Evolutionary conservation across 2,329 filamentous ascomycete genomes (phyloP), one percentile per base, ranked within the genome.

Genomic region (Trichoderma koningii): DNA sequence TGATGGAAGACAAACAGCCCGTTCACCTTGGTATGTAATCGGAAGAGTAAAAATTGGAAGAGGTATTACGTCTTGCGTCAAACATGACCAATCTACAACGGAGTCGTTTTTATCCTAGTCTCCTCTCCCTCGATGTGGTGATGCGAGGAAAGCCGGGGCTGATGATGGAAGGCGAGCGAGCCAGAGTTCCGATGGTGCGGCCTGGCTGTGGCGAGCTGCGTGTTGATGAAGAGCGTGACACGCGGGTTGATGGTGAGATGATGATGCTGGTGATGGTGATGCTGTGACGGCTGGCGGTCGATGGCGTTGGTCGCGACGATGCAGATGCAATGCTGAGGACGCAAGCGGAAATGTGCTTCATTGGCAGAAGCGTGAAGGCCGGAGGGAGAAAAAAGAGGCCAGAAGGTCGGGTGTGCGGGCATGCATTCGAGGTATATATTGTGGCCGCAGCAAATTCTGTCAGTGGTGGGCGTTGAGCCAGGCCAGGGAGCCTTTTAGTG

Each of bases 21-120:
- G 83, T 86, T 38, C 84, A 86, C 83, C 84, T 84, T 80, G 82
- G 82, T 84, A 83, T 85, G 80, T 83, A 81, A 79, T 85, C 82
- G 83, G 82, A 82, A 75, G 82, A 81, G 80, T 81, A 82, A 81
- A 80, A 81, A 77, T 80, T 82, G 76, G 78, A 80, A 76, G 77
- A 78, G 34, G 10, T 10, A 73, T 78, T 78, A 81, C 78, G 81
- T 82, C 79, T 79, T 81, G 79, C 78, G 77, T 81, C 80, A 76
- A 83, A 86, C 84, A 86, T 86, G 76, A 77, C 77, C 73, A 75
- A 66, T 66, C 66, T 65, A 66, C 64, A 64, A 64, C 59, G 60
- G 60, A 51, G 63, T 69, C 38, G 56, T 69, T 64, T 64, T 66
- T 62, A 41, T 55, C 56, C 34, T 52, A 19, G 34, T 62, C 34